Conservation (phyloP, 1,139 yeast genomes). For the Wickerhamomyces sp. region DNA sequence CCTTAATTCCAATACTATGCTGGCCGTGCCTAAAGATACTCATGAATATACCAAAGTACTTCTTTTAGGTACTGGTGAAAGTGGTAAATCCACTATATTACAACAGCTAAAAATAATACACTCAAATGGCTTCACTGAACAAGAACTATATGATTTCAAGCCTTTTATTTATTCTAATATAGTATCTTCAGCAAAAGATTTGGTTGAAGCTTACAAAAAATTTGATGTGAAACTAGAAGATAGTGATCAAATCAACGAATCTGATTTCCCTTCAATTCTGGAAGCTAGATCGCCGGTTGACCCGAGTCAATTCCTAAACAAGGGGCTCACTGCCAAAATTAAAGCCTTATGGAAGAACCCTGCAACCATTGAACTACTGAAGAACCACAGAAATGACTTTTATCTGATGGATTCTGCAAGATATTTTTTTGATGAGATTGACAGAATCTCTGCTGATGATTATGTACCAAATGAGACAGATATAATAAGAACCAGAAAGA, state of each 20-base stretch:
- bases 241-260: constrained; percentile 25
- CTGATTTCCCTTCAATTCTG: constrained; percentile 42
- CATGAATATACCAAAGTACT: constrained; percentile 55
- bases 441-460: constrained; percentile 53
- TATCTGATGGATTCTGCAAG: constrained; percentile 85
- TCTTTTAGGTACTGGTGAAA: constrained; percentile 73
- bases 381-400: constrained; percentile 64
- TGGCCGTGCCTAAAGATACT: constrained; percentile 11
- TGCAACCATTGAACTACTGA: constrained; percentile 53
- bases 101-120: constrained; percentile 74
- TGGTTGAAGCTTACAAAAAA: constrained; percentile 39
- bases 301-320: constrained; percentile 42
- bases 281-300: constrained; percentile 35
- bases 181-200: constrained; percentile 58
- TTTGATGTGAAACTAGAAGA: constrained; percentile 23
- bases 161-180: constrained; percentile 69
- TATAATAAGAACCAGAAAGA: constrained; percentile 81
- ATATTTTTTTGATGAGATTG: constrained; percentile 69
- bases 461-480: constrained; percentile 76
- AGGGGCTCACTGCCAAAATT: constrained; percentile 42
- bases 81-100: constrained; percentile 73
- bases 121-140: constrained; percentile 61
- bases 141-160: constrained; percentile 60
- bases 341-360: constrained; percentile 53
- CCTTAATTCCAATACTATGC: constrained; percentile 3